Percentiles rank a stretch among this genome's conserved stretches.
These are phyloP conservation scores for Saitozyma sp. DNA, from an alignment of 768 basidiomycete species.

Conservation along the genomic window DNA sequence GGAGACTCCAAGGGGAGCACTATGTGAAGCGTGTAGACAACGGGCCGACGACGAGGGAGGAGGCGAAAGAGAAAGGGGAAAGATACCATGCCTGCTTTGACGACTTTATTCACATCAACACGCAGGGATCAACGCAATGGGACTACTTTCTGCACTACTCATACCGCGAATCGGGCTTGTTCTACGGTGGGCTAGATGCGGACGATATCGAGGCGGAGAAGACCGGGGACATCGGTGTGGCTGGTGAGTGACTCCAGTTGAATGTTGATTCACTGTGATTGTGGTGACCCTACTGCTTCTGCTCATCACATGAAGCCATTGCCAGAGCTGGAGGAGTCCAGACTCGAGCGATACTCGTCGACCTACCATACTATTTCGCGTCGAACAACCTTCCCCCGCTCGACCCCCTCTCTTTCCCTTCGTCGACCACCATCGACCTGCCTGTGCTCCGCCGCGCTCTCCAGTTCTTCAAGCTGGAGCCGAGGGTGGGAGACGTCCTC, in stretches of 20 bases:
- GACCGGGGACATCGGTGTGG: slow-evolving; percentile 16
- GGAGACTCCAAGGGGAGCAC: background rate
- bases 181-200: slow-evolving; percentile 15
- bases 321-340: slow-evolving; percentile 12
- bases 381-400: background rate
- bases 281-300: too few species aligned
- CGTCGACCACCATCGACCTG: slow-evolving; percentile 3
- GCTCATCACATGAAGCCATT: slow-evolving; percentile 1
- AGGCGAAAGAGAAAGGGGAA: slow-evolving; percentile 5
- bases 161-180: slow-evolving; percentile 8
- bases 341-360: slow-evolving; percentile 12
- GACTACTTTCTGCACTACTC: slow-evolving; percentile 17
- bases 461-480: slow-evolving; percentile 4
- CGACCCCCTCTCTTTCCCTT: slow-evolving; percentile 6
- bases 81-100: slow-evolving; percentile 12
- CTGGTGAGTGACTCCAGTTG: slow-evolving; percentile 7
- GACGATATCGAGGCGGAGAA: slow-evolving; percentile 11
- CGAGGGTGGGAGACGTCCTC: slow-evolving; percentile 15
- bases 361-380: slow-evolving; percentile 9
- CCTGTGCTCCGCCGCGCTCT: slow-evolving; percentile 3
- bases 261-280: background rate
- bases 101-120: slow-evolving; percentile 16
- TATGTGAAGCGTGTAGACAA: slow-evolving; percentile 2
- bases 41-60: background rate
- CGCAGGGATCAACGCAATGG: slow-evolving; percentile 17